Evolutionary conservation across 441 rosid genomes (phyloP).

Genomic region (Populus hybrid): DNA sequence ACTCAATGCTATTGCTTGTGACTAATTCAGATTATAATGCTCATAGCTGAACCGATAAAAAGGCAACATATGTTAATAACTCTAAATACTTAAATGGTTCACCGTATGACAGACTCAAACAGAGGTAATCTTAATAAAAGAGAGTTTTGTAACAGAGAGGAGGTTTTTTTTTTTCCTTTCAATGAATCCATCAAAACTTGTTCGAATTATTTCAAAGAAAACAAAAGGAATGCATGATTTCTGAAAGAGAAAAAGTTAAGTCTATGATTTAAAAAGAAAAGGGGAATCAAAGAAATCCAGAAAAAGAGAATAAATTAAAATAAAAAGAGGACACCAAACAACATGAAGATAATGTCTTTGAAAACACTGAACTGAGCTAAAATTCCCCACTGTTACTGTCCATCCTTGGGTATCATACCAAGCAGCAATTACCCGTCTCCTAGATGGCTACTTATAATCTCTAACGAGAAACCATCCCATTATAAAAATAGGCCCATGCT

Average conservation of each 20-base stretch:
- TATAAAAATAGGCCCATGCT: not conserved
- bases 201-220: not conserved
- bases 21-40: not conserved
- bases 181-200: not conserved
- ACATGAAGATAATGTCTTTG: not conserved
- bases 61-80: not conserved
- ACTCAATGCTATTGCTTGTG: not conserved
- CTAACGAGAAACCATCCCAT: not conserved
- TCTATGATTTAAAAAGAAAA: not conserved
- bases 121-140: not conserved
- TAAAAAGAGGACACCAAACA: not conserved
- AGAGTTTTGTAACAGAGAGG: not conserved
- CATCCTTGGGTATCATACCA: not conserved
- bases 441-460: not conserved
- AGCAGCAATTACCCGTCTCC: not conserved
- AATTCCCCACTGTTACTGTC: not conserved
- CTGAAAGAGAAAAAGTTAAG: not conserved
- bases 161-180: not conserved
- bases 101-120: not conserved
- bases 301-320: no score
- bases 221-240: not conserved
- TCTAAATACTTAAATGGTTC: not conserved
- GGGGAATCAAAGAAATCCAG: not conserved
- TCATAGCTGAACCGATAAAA: not conserved
- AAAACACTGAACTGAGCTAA: not conserved